A percentile compares a stretch with the other conserved stretches of the same genome.
Evolutionary conservation across 768 basidiomycete species (phyloP).

Genomic region (Agaricus bisporus): DNA sequence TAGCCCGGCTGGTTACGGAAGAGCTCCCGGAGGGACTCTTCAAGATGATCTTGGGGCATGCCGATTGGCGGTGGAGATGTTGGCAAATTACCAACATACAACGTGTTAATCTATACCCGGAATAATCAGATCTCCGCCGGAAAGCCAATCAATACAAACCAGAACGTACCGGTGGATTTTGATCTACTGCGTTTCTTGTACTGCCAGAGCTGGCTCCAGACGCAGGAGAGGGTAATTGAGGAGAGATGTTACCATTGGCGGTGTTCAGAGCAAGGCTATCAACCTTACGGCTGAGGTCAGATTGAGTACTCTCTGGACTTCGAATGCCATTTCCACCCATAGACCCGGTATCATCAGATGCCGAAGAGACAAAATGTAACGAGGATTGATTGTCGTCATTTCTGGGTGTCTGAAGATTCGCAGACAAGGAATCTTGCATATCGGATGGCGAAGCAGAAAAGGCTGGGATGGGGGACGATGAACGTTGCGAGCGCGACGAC

Average conservation of each 20-base stretch:
- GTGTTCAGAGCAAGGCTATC: slow-evolving; percentile 50
- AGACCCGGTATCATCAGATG: slow-evolving; percentile 16
- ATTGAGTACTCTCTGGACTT: slow-evolving; percentile 17
- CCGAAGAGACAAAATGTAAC: slow-evolving; percentile 18
- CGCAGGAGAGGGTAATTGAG: slow-evolving; percentile 72
- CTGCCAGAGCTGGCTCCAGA: slow-evolving; percentile 51
- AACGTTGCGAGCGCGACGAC: slow-evolving; percentile 25
- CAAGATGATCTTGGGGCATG: slow-evolving; percentile 74
- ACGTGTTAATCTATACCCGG: slow-evolving; percentile 73
- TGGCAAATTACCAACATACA: slow-evolving; percentile 99
- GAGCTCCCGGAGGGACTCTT: slow-evolving; percentile 78
- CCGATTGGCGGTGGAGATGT: slow-evolving; percentile 67
- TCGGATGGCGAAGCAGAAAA: slow-evolving; percentile 1
- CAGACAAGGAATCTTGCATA: slow-evolving; percentile 9
- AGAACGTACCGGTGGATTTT: slow-evolving; percentile 81
- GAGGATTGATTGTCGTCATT: slow-evolving; percentile 9
- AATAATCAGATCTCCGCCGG: slow-evolving; percentile 9
- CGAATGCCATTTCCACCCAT: slow-evolving; percentile 15
- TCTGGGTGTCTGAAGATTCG: slow-evolving; percentile 5
- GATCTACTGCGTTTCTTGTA: slow-evolving; percentile 57
- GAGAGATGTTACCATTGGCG: slow-evolving; percentile 52
- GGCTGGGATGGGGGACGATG: slow-evolving; percentile 23
- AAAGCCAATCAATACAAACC: neutral
- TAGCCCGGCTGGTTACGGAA: slow-evolving; percentile 81
- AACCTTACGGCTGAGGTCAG: slow-evolving; percentile 32